Evolutionary conservation across 768 basidiomycete genomes (phyloP).

Genomic region (Podaxis sp.): DNA sequence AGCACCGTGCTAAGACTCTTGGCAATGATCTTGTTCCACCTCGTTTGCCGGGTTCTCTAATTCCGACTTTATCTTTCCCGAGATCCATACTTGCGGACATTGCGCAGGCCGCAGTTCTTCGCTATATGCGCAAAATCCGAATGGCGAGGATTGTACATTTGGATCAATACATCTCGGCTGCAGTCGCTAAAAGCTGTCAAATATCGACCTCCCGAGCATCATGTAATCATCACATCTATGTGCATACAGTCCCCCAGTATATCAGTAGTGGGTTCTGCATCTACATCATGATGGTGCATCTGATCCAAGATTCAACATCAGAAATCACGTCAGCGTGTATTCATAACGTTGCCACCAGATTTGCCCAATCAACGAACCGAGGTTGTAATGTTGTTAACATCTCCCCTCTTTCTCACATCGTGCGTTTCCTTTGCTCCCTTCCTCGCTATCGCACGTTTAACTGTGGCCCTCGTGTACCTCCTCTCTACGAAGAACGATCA

Average conservation of each 20-base stretch:
- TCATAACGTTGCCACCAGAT: neutral
- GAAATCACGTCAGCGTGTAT: neutral
- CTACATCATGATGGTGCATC: neutral
- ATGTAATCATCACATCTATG: neutral
- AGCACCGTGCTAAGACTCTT: neutral
- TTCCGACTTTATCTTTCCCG: neutral
- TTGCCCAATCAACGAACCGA: neutral
- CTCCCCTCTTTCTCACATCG: neutral
- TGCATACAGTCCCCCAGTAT: no score
- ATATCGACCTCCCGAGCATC: neutral
- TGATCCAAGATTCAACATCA: neutral
- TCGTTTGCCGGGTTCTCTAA: neutral
- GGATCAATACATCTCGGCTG: neutral
- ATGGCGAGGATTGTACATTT: neutral
- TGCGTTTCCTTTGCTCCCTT: neutral
- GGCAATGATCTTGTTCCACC: constrained; percentile 1
- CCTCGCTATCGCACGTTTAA: neutral
- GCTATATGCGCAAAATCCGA: neutral
- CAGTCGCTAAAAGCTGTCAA: neutral
- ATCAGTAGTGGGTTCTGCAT: no score
- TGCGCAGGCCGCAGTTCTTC: neutral
- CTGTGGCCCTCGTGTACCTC: neutral
- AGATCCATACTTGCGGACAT: neutral
- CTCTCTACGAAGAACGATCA: neutral
- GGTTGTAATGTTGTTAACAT: neutral